Base-by-base conservation (phyloP, 768 basidiomycete species). In the Tulasnella sp. region DNA sequence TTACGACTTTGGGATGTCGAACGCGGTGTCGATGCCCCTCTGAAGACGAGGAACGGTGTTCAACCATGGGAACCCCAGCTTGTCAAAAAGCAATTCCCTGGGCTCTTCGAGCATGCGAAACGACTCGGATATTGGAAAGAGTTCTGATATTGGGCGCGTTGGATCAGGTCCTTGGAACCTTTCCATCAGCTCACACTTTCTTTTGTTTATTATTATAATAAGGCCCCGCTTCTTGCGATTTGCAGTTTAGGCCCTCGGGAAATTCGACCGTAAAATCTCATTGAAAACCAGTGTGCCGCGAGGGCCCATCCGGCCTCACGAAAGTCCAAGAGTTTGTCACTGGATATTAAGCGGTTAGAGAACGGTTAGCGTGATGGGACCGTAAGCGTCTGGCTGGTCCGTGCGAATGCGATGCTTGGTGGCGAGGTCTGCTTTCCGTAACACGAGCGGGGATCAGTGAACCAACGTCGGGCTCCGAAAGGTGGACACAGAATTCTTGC, bases 401-500 rank as follows among this genome's bases (percentile, higher is more conserved):
- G 96, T 85, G 31, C 85, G 87, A 76, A 96, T 81, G 22, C 94
- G 87, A 82, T 92, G 88, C 84, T 96, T 96, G 28, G 94, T 95
- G 14, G 91, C 90, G 72, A 96, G 89, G 77, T 94, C 95, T 96
- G 82, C 2, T 20, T 22, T 31, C 37, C 24, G 3, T 3, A 2
- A 34, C 31, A 79, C 54, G 64, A 50, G 14, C 41, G 34, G 73
- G 1, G 31, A 46, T n/a, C 28, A 54, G 40, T 76, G 11, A 41
- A 37, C 40, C 37, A 31, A 95, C 87, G 94, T 46, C 44, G 31
- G 48, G 76, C 50, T 40, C 3, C 12, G 31, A 73, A 41, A 48
- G 60, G 44, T 96, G 5, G 75, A 0, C n/a, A 50, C 34, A 60
- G 78, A 28, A 22, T 31, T 83, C 86, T 48, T 80, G 95, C 95